These are phyloP conservation scores for Gloeophyllum trabeum DNA, from an alignment of 768 basidiomycete species.

Conservation along the genomic window DNA sequence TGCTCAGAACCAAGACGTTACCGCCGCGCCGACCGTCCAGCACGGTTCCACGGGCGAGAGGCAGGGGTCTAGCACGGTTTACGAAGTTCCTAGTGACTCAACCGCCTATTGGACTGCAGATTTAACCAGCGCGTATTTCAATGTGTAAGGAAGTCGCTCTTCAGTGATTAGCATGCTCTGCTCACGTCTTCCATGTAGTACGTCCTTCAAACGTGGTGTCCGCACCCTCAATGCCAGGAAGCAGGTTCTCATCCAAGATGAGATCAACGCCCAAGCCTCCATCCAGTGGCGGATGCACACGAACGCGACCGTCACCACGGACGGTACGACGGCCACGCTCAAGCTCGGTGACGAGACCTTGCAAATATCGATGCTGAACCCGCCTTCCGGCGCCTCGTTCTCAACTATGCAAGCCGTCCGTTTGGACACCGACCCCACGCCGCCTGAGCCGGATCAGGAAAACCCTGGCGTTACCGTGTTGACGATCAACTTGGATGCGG, in stretches of 20 bases:
- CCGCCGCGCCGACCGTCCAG: slow-evolving; percentile 45
- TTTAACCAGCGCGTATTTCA: slow-evolving; percentile 64
- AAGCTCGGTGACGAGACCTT: slow-evolving; percentile 58
- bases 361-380: slow-evolving; percentile 53
- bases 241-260: slow-evolving; percentile 91
- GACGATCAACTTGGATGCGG: slow-evolving; percentile 52
- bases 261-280: slow-evolving; percentile 47
- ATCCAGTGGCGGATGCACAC: slow-evolving; percentile 94
- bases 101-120: slow-evolving; percentile 79
- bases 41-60: slow-evolving; percentile 38
- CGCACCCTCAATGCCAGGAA: slow-evolving; percentile 72
- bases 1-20: slow-evolving; percentile 71
- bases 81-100: slow-evolving; percentile 47
- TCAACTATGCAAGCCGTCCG: slow-evolving; percentile 41
- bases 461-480: slow-evolving; percentile 80
- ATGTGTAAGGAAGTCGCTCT: slow-evolving; percentile 38
- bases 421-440: slow-evolving; percentile 46
- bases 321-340: slow-evolving; percentile 65
- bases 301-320: slow-evolving; percentile 66
- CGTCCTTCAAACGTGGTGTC: slow-evolving; percentile 75
- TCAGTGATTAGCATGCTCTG: slow-evolving; percentile 1
- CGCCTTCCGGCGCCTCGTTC: slow-evolving; percentile 58
- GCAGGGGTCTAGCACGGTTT: slow-evolving; percentile 83
- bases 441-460: slow-evolving; percentile 57
- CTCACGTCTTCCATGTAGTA: slow-evolving; percentile 20